A percentile compares a stretch with the other conserved stretches of the same genome.
Evolutionary conservation across 805 yeast genomes (phyloP).

Genomic region (Cyberlindnera petersonii): DNA sequence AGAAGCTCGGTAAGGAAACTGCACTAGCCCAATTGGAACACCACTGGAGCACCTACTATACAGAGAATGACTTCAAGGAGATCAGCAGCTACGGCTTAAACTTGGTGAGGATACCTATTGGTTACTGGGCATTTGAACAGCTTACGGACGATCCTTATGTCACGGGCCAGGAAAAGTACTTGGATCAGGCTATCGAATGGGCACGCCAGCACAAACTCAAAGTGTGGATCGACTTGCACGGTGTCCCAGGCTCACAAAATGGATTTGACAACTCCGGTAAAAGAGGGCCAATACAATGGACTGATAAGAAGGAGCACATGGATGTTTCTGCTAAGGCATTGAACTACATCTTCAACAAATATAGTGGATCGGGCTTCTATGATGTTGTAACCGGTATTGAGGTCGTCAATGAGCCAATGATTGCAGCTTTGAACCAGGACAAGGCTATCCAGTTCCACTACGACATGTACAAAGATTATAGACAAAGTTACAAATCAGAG

Average conservation of each 20-base stretch:
- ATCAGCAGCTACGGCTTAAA: slow-evolving; percentile 55
- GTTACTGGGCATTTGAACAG: slow-evolving; percentile 65
- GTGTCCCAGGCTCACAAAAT: slow-evolving; percentile 81
- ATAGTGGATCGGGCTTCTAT: slow-evolving; percentile 42
- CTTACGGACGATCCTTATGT: slow-evolving; percentile 57
- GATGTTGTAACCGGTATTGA: slow-evolving; percentile 69
- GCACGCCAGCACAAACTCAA: slow-evolving; percentile 54
- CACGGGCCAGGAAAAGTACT: slow-evolving; percentile 58
- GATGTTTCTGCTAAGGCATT: slow-evolving; percentile 48
- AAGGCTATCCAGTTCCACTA: slow-evolving; percentile 32
- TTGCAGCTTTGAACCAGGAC: slow-evolving; percentile 42
- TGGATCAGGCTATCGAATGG: slow-evolving; percentile 68
- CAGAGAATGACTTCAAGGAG: slow-evolving; percentile 51
- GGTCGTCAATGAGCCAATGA: slow-evolving; percentile 69
- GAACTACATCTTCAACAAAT: slow-evolving; percentile 46
- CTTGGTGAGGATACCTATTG: slow-evolving; percentile 72
- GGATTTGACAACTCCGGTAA: slow-evolving; percentile 82
- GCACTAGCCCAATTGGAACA: slow-evolving; percentile 39
- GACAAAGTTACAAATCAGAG: slow-evolving; percentile 17
- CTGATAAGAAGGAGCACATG: slow-evolving; percentile 36
- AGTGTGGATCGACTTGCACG: slow-evolving; percentile 75
- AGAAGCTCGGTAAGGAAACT: slow-evolving; percentile 43
- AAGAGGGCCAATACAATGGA: slow-evolving; percentile 46
- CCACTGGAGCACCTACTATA: slow-evolving; percentile 60
- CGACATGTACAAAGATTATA: slow-evolving; percentile 30